Evolutionary conservation across 1,284 basidiomycete genomes (phyloP), one percentile per base, ranked within the genome.

Genomic region (Boletus semigastroideus): DNA sequence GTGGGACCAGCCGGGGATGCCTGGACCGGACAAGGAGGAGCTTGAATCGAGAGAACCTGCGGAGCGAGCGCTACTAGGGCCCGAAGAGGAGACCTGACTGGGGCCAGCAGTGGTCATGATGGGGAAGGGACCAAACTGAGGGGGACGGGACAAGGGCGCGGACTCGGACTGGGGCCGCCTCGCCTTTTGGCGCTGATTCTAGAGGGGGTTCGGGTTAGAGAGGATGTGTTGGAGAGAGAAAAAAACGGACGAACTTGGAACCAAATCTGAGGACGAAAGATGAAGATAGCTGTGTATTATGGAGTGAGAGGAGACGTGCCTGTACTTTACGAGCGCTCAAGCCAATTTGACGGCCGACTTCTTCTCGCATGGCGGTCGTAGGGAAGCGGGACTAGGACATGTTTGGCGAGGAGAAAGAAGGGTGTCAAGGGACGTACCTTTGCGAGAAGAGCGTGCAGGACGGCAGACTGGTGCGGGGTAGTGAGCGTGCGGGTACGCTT

Each of bases 261-360:
- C 88, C 88, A 91, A 57, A 91, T 89, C 88, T 91, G 62, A 51
- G 51, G 39, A n/a, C n/a, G 66, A 64, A 52, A 60, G 56, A 38
- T 54, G 48, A 65, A 54, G 3, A 66, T 59, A 28, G n/a, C n/a
- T n/a, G n/a, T n/a, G n/a, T n/a, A n/a, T n/a, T n/a, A n/a, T n/a
- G n/a, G n/a, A n/a, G n/a, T n/a, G n/a, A n/a, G n/a, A n/a, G n/a
- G n/a, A n/a, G 16, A 75, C 86, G 63, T 61, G 90, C 90, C 82
- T 92, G 90, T 12, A 92, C 90, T 74, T 92, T 88, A 37, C 90
- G 81, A 45, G 90, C 89, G 66, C 87, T 91, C 60, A 92, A 73
- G 25, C 89, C 90, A 55, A 92, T 92, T 30, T 87, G 79, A 36
- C 86, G 80, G 11, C 90, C 90, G 31, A 92, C 87, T 59, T 92